These are phyloP conservation scores for Epichloe gansuensis DNA, from an alignment of 2,329 filamentous ascomycete genomes.

Conservation along the genomic window DNA sequence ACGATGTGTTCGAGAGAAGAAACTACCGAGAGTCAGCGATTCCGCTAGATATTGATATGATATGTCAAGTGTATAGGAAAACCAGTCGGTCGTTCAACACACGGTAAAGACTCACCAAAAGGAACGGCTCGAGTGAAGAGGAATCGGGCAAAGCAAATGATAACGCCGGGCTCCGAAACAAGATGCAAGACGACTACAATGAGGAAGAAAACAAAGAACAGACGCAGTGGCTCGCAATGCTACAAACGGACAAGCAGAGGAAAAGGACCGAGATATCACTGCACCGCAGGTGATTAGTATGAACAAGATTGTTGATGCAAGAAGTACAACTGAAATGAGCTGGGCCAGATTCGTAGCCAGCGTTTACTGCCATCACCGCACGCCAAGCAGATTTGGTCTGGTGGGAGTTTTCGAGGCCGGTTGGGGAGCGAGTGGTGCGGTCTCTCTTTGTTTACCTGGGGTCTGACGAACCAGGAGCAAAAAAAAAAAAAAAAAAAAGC, in stretches of 20 bases:
- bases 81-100: background rate
- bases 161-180: slow-evolving; percentile 17
- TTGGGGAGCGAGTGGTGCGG: background rate
- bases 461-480: background rate
- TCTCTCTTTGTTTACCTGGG: slow-evolving; percentile 3
- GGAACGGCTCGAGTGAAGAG: background rate
- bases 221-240: slow-evolving; percentile 8
- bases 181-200: slow-evolving; percentile 11
- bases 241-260: background rate
- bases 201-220: slow-evolving; percentile 4
- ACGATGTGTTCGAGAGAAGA: background rate
- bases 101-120: slow-evolving; percentile 1
- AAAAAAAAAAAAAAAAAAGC: slow-evolving; percentile 1
- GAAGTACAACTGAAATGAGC: background rate
- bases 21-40: slow-evolving; percentile 8
- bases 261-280: background rate
- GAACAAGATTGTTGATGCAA: background rate
- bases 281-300: slow-evolving; percentile 1
- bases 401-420: background rate
- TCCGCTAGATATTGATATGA: background rate
- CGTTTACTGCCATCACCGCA: background rate
- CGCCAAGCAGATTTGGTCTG: background rate
- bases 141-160: slow-evolving; percentile 13
- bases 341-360: background rate
- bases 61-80: background rate